These are phyloP conservation scores for Oryza nivara DNA, from an alignment of 176 grass and related monocot genomes.

Conservation along the genomic window DNA sequence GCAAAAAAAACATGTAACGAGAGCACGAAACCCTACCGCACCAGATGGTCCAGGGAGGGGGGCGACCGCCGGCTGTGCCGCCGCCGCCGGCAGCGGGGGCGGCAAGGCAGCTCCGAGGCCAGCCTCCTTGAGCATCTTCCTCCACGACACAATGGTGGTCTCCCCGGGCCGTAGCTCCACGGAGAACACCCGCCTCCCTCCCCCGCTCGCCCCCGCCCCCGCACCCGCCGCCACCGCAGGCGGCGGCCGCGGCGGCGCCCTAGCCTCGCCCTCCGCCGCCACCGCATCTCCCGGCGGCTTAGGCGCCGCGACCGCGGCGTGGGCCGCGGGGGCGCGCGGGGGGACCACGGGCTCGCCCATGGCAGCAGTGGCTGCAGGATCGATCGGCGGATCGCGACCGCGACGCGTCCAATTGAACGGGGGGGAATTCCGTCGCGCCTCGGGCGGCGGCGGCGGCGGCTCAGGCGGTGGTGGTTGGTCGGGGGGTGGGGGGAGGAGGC, in stretches of 20 bases:
- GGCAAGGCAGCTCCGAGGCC: background rate
- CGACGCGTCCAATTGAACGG: conserved; percentile 27
- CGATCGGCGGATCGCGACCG: background rate
- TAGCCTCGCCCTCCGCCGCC: background rate
- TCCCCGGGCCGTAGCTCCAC: conserved; percentile 68
- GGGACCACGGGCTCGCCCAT: conserved; percentile 37
- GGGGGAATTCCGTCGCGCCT: background rate
- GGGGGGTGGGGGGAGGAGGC: background rate
- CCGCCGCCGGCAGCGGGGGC: background rate
- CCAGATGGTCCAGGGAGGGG: conserved; percentile 28
- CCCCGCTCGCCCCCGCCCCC: too few species aligned
- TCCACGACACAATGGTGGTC: conserved; percentile 89
- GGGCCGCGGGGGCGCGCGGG: background rate
- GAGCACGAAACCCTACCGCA: conserved; percentile 47
- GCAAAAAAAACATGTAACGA: background rate
- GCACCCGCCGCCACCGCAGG: background rate
- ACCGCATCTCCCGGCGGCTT: background rate
- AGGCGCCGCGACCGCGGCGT: background rate
- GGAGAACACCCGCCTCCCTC: conserved; percentile 46
- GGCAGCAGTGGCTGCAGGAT: background rate
- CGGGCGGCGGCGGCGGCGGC: background rate
- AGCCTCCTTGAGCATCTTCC: conserved; percentile 62
- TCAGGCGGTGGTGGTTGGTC: background rate
- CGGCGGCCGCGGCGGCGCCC: background rate
- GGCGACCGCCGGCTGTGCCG: background rate